Base-by-base conservation (phyloP, 2,329 filamentous ascomycete species). In the Fusarium nelsonii region DNA sequence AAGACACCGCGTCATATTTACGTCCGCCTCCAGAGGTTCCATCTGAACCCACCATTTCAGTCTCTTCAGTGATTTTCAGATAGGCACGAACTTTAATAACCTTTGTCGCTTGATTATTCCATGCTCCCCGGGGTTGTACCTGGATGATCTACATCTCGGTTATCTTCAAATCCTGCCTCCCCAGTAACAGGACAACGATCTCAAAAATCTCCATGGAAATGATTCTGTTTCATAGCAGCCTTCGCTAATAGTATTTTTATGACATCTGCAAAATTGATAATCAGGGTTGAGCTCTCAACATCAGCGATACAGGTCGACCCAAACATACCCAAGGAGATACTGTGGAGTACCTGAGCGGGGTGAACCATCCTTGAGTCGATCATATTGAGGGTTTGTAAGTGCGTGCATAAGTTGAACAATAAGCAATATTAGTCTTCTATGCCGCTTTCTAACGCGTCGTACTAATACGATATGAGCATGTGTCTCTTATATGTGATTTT, bases 141-240 rank as follows among this genome's bases (percentile, higher is more conserved):
- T 15, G 18, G 12, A 20, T 39, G 48, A 50, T 50, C 48, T 50
- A 28, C 33, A n/a, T 39, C 48, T 50, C 48, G 33, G 48, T 30
- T 50, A 39, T 30, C 33, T 50, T 16, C 15, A 50, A n/a, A 39
- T 23, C 14, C 20, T 37, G n/a, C 12, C 26, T 18, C 20, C 16
- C 23, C 20, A 18, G 26, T 18, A n/a, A 18, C 16, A 8, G 2
- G 26, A 15, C 5, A 18, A 11, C 23, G 12, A 32, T 4, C 43
- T 45, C 33, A 11, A 11, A 28, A 10, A 11, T 18, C 23, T 36
- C 26, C 28, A 28, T 8, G 34, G 14, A 11, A 50, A 39, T 23
- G 16, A 8, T 28, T 39, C 8, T 18, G 15, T 12, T 28, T 18
- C 28, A 8, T 18, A 7, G 4, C n/a, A 8, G n/a, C 14, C 16